Base-by-base conservation (phyloP, 495 filamentous ascomycete genomes). In the Daldinia bambusicola region DNA sequence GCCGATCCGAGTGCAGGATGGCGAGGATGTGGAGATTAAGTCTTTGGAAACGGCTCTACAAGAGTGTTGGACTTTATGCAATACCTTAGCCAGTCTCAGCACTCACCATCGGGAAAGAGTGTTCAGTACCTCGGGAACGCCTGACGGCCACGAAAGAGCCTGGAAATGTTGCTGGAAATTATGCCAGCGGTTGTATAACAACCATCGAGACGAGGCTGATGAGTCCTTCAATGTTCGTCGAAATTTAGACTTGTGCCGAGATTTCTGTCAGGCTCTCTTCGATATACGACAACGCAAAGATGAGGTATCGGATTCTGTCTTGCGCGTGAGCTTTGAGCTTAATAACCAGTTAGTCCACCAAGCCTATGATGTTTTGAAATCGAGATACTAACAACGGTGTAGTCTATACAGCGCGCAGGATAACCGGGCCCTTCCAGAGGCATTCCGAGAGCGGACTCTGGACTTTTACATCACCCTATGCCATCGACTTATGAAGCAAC, bases 381-480 rank as follows among this genome's bases (percentile, higher is more conserved):
- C 0, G 16, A 38, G 8, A 20, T 50, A n/a, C 22, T 67, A 50
- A 70, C n/a, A 34, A 6, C 12, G 40, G n/a, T 38, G 8, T 56
- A 85, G 83, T 77, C 82, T 97, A 10, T 97, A 93, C 79, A 97
- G 94, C 77, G 93, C 93, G 2, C 92, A 95, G 72, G 94, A 97
- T 77, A 83, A 76, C 64, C 87, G 92, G 51, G 90, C 87, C 55
- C 84, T 97, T 13, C 94, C 94, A 0, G 92, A 95, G 75, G 91
- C 92, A 0, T 97, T 97, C 78, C 88, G 91, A 48, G 94, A 97
- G 78, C 84, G 94, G 56, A 97, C 94, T 0, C 80, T 97, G 59
- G 94, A 97, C 70, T 97, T 97, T 72, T 97, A 97, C 75, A 92
- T 97, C 67, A 97, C 94, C 0, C 76, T 97, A 2, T 97, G 94